Base-by-base conservation (phyloP, 495 filamentous ascomycete species). In the Trichoderma asperelloides region DNA sequence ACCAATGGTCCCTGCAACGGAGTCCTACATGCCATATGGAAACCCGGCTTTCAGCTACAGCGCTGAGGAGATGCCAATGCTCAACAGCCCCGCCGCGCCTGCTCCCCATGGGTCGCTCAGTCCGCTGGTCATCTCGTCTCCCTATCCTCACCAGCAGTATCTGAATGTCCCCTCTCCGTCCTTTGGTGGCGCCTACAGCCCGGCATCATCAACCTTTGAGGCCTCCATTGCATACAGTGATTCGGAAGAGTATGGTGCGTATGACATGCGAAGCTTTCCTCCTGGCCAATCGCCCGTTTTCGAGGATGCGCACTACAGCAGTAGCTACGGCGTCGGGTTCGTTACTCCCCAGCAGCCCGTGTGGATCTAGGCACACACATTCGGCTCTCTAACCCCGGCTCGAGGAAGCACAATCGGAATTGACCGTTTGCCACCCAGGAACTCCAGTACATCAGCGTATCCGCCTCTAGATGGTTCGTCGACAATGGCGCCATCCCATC, bases 41-140 rank as follows among this genome's bases (percentile, higher is more conserved):
- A 82, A 77, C 62, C 77, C 79, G 16, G 77, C 83, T 9, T 84
- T 86, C 73, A 83, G 79, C 73, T 85, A 84, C 78, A 85, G 83
- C 75, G 81, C 81, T 70, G 83, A 85, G 72, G 77, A 82, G 60
- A 67, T 85, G 57, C 81, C 82, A 57, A 70, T 80, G 69, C 70
- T 76, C 65, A 75, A 62, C 57, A 76, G 73, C 71, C 74, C 75
- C 43, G 27, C 55, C 55, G 23, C 55, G 25, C 23, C 55, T 7
- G 55, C 23, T 25, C 23, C 55, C 23, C 55, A 27, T 30, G 55
- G n/a, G 12, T 27, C 23, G 6, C 74, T 81, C 65, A 85, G 80
- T 68, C 81, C 83, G 60, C 71, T 83, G 68, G 78, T 74, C 70
- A 72, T 85, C 28, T 80, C 81, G 57, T 82, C 82, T 40, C 80